These are phyloP conservation scores for Arthrobotrys sphaeroides DNA, from an alignment of 2,329 filamentous ascomycete species.

Conservation along the genomic window DNA sequence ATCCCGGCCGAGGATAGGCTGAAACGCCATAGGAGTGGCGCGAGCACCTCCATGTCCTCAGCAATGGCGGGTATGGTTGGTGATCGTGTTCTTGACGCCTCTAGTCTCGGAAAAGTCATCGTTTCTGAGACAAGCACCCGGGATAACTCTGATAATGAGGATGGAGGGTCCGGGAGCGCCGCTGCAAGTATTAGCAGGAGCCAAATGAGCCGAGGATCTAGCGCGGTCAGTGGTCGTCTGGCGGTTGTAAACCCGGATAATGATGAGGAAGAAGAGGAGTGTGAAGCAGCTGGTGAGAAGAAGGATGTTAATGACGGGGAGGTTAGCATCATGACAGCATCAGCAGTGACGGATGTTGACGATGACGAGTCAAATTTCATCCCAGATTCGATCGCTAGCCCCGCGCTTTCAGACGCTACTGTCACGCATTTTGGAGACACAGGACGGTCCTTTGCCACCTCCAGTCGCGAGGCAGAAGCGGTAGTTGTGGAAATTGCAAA, in stretches of 20 bases:
- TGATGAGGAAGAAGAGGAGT: conserved; percentile 10
- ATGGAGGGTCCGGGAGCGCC: conserved; percentile 16
- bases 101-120: conserved; percentile 40
- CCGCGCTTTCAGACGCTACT: conserved; percentile 40
- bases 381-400: conserved; percentile 33
- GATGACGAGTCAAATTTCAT: conserved; percentile 38
- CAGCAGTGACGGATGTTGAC: conserved; percentile 41
- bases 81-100: conserved; percentile 55
- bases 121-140: conserved; percentile 36
- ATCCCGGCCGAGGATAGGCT: conserved; percentile 78
- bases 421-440: conserved; percentile 24
- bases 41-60: conserved; percentile 26
- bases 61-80: conserved; percentile 16
- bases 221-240: conserved; percentile 37
- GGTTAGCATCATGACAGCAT: conserved; percentile 46
- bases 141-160: conserved; percentile 41
- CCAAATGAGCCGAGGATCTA: conserved; percentile 32
- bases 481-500: conserved; percentile 48
- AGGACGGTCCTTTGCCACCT: not conserved
- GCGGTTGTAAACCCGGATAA: conserved; percentile 38
- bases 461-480: conserved; percentile 33
- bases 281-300: not conserved
- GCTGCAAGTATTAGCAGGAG: conserved; percentile 27
- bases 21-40: conserved; percentile 67
- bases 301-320: conserved; percentile 32